Evolutionary conservation across 1,284 basidiomycete species (phyloP).

Genomic region (Xerocomus amazonicus): DNA sequence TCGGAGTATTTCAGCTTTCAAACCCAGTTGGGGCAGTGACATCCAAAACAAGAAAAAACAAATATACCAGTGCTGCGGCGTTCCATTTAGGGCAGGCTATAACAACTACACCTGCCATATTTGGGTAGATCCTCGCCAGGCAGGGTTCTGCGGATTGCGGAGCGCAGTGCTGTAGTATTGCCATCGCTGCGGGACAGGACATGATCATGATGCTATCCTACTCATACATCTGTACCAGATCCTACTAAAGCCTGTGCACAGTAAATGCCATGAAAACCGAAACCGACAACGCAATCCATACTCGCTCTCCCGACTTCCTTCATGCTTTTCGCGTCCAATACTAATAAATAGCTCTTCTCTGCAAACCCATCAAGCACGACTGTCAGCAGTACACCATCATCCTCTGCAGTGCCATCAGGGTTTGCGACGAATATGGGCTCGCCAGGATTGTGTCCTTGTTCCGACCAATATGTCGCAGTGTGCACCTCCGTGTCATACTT

Average conservation of each 20-base stretch:
- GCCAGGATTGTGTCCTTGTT: conserved; percentile 30
- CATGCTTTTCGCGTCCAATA: conserved; percentile 36
- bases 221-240: conserved; percentile 22
- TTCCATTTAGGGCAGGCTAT: not conserved
- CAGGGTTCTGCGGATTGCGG: not conserved
- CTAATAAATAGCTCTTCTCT: conserved; percentile 33
- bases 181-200: not conserved
- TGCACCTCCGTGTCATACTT: conserved; percentile 33
- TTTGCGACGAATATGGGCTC: conserved; percentile 37
- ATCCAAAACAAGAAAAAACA: conserved; percentile 20
- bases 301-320: conserved; percentile 36
- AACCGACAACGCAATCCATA: conserved; percentile 31
- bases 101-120: conserved; percentile 17
- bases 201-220: too few relatives aligned
- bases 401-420: conserved; percentile 30
- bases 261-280: conserved; percentile 38
- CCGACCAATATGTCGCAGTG: conserved; percentile 28
- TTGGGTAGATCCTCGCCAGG: conserved; percentile 7
- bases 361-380: conserved; percentile 34
- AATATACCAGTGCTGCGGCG: conserved; percentile 1
- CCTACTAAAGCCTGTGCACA: conserved; percentile 7
- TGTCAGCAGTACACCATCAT: conserved; percentile 37
- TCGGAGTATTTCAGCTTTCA: conserved; percentile 25
- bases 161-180: conserved; percentile 4
- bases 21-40: conserved; percentile 17